A percentile compares a stretch with the other conserved stretches of the same genome.
phyloP scores from a whole-genome alignment of 805 yeast species.

The Metschnikowia hibisci region DNA sequence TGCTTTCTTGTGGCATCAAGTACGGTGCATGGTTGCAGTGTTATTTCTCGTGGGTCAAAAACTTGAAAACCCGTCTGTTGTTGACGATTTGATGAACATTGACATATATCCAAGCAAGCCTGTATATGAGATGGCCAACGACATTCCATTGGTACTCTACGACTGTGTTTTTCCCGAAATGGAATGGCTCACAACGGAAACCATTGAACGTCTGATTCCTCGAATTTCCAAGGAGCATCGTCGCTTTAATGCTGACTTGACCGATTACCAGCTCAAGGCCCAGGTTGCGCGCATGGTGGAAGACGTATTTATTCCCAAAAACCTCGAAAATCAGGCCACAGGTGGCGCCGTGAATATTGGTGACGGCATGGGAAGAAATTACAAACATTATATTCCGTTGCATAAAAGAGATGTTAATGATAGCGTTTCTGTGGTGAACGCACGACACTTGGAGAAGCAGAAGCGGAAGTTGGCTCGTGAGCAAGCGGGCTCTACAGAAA shows the following conservation, averaged over 20 bases:
- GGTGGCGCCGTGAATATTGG: slow-evolving; percentile 56
- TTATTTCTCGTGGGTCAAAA: slow-evolving; percentile 77
- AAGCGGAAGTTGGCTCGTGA: slow-evolving; percentile 15
- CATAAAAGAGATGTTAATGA: slow-evolving; percentile 55
- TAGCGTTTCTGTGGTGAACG: slow-evolving; percentile 66
- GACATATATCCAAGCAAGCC: slow-evolving; percentile 64
- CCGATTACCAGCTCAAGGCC: slow-evolving; percentile 56
- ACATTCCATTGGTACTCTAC: slow-evolving; percentile 78
- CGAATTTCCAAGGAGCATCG: slow-evolving; percentile 42
- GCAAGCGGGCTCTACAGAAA: not conserved
- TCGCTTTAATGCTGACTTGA: slow-evolving; percentile 46
- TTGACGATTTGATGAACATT: slow-evolving; percentile 57
- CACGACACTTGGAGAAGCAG: slow-evolving; percentile 49
- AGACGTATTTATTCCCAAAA: slow-evolving; percentile 17
- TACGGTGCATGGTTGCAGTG: slow-evolving; percentile 88
- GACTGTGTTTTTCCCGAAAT: slow-evolving; percentile 75
- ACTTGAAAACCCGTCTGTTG: slow-evolving; percentile 56
- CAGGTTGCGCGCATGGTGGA: slow-evolving; percentile 50
- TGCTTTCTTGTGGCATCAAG: slow-evolving; percentile 98
- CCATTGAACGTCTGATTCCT: slow-evolving; percentile 17
- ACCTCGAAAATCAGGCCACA: slow-evolving; percentile 5
- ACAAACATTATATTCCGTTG: slow-evolving; percentile 54
- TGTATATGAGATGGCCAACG: slow-evolving; percentile 82
- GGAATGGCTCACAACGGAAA: slow-evolving; percentile 53
- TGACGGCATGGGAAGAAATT: slow-evolving; percentile 71